Percentiles rank a stretch among this genome's conserved stretches.
These are phyloP conservation scores for Solanum arcanum DNA, from an alignment of 257 asterid genomes.

Conservation along the genomic window DNA sequence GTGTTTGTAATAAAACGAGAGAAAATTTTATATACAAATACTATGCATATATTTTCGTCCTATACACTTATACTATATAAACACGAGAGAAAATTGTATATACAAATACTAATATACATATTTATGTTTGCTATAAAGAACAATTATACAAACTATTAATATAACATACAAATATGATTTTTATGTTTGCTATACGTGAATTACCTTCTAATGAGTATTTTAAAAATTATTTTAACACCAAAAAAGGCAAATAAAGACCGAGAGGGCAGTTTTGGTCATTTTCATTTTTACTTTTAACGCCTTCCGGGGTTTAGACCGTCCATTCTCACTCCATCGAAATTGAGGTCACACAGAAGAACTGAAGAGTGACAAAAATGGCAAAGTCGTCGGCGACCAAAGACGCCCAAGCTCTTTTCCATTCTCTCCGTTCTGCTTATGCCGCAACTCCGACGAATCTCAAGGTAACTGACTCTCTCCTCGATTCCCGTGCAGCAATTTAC, in stretches of 20 bases:
- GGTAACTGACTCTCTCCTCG: slow-evolving; percentile 14
- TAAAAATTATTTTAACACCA: not conserved
- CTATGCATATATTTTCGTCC: no score
- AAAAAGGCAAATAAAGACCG: not conserved
- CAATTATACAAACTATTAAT: no score
- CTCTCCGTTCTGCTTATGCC: slow-evolving; percentile 62
- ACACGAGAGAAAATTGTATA: no score
- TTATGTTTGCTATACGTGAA: no score
- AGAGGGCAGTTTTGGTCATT: not conserved
- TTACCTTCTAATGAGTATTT: no score
- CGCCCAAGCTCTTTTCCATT: slow-evolving; percentile 48
- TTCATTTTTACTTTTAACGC: not conserved
- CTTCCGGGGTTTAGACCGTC: not conserved
- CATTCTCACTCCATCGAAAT: not conserved
- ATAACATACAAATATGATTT: no score
- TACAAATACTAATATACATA: no score
- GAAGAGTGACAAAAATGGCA: slow-evolving; percentile 30
- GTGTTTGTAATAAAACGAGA: no score
- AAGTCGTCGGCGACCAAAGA: slow-evolving; percentile 54
- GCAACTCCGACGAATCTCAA: slow-evolving; percentile 64
- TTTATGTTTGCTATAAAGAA: no score
- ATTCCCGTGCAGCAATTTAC: not conserved
- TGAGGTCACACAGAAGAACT: not conserved
- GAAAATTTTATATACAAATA: no score
- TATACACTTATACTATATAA: no score